These are phyloP conservation scores for Pouteria glomerata DNA, from an alignment of 148 eudicot genomes.

Conservation along the genomic window DNA sequence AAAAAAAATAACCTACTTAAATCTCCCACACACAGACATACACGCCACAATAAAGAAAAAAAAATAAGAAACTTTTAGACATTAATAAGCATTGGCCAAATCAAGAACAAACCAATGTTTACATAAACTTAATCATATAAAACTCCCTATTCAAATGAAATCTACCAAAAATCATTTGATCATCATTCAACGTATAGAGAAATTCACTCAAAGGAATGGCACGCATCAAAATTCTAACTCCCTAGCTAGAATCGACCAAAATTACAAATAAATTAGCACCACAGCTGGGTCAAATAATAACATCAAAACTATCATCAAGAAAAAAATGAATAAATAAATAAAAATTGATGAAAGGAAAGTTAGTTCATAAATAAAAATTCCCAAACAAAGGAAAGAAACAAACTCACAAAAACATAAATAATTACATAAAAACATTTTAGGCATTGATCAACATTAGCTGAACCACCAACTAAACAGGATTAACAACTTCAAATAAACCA, in stretches of 20 bases:
- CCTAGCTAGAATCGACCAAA: not conserved
- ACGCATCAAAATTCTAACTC: not conserved
- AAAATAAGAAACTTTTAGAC: not conserved
- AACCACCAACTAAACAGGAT: too few species aligned
- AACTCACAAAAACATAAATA: too few species aligned
- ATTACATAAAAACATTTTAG: too few species aligned
- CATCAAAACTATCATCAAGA: not conserved
- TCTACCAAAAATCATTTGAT: not conserved
- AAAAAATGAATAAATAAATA: too few species aligned
- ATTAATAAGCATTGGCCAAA: not conserved
- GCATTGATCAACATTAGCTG: too few species aligned
- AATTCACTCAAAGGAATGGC: not conserved
- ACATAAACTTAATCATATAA: not conserved
- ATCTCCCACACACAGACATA: not conserved
- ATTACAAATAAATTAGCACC: not conserved
- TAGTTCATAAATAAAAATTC: too few species aligned
- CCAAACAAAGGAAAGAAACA: too few species aligned
- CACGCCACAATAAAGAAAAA: too few species aligned
- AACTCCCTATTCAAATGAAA: not conserved
- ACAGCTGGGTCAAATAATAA: not conserved
- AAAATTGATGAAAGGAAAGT: too few species aligned
- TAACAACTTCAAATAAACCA: too few species aligned
- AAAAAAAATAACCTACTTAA: too few species aligned
- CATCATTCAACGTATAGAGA: not conserved
- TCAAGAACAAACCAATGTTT: not conserved